Evolutionary conservation across 2,329 filamentous ascomycete species (phyloP), one percentile per base, ranked within the genome.

Genomic region (Hymenoscyphus scutula): DNA sequence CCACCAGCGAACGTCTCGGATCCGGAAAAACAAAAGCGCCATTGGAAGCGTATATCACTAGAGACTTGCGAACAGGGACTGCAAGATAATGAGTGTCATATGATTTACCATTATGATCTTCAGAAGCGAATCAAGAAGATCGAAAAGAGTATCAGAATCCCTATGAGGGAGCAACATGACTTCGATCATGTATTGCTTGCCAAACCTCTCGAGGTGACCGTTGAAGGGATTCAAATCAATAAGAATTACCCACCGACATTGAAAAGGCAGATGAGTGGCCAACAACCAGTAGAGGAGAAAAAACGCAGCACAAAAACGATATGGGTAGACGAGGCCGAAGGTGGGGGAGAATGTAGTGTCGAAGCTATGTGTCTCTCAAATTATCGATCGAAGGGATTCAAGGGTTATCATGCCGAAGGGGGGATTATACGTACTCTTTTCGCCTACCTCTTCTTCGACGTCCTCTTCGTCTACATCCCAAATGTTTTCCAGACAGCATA

Each of bases 401-500:
- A 97, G 75, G 95, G 95, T 11, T 97, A 94, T 72, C 95, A 99
- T 76, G 86, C 89, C 19, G 95, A 99, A 79, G 92, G 92, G 37
- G 91, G 93, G 1, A 93, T 98, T 69, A 79, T 98, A 6, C 87
- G 92, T n/a, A 99, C 95, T 0, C 80, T 99, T 29, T 93, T 93
- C 76, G 89, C 88, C 15, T 94, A 95, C 72, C 84, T 99, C 19
- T 97, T 98, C 79, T 95, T 89, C 79, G 94, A 99, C 75, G 85
- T 98, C 27, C 80, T 99, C 6, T 98, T 98, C 77, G 81, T 92
- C 29, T 97, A 96, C 75, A 85, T 98, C 5, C 94, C 95, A 29
- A 97, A 98, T 70, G 94, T 99, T 61, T 99, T 99, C 76, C 94
- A 98, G 74, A 99, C 95, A 5, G 86, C 89, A 0, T 99, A 91